Conservation (phyloP, 768 basidiomycete species). For the Coprinopsis marcescibilis region DNA sequence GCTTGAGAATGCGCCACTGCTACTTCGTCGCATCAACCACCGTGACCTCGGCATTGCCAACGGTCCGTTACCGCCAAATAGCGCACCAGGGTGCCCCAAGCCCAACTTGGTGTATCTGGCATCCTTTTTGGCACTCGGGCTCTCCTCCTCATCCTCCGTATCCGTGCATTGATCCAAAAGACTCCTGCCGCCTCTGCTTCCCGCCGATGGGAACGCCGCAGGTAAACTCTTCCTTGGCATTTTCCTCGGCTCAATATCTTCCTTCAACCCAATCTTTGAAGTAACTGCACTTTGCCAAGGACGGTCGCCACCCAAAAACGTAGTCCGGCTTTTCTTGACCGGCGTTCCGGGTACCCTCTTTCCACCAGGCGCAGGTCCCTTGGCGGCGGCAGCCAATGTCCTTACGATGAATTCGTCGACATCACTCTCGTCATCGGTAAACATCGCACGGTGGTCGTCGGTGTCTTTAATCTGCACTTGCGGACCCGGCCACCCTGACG, state of each 20-base stretch:
- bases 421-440: conserved; percentile 28
- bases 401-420: conserved; percentile 71
- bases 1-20: conserved; percentile 77
- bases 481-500: conserved; percentile 56
- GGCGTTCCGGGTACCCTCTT: conserved; percentile 78
- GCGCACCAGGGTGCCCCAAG: conserved; percentile 49
- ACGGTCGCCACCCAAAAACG: conserved; percentile 49
- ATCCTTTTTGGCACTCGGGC: conserved; percentile 50
- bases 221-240: conserved; percentile 69
- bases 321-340: conserved; percentile 67
- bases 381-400: conserved; percentile 55
- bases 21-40: conserved; percentile 71
- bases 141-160: conserved; percentile 61
- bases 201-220: conserved; percentile 53
- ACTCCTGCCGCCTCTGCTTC: conserved; percentile 24
- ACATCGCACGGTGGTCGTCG: conserved; percentile 27
- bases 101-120: conserved; percentile 49
- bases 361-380: conserved; percentile 34
- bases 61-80: conserved; percentile 20
- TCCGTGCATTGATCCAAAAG: conserved; percentile 43
- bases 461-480: conserved; percentile 34
- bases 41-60: conserved; percentile 39
- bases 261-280: conserved; percentile 52
- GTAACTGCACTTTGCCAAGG: conserved; percentile 83
- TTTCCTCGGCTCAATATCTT: conserved; percentile 42